A percentile compares a stretch with the other conserved stretches of the same genome.
These are phyloP conservation scores for Aspergillus chevalieri DNA, from an alignment of 2,329 filamentous ascomycete species.

Conservation along the genomic window DNA sequence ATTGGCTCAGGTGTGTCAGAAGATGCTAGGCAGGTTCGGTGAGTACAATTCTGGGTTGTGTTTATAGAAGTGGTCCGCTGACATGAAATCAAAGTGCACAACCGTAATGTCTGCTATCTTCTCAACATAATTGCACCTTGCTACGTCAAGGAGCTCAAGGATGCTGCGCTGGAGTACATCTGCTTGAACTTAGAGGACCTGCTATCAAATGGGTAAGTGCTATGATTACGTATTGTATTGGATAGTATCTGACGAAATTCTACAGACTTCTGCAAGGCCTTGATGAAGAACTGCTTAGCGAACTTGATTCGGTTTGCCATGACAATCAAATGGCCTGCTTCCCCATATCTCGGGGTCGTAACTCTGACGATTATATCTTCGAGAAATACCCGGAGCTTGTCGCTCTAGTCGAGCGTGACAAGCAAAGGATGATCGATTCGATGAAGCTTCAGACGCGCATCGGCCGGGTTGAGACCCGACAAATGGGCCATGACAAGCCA, in stretches of 20 bases:
- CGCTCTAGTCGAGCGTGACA: slow-evolving; percentile 34
- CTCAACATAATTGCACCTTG: slow-evolving; percentile 82
- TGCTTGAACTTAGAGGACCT: slow-evolving; percentile 87
- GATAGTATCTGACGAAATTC: neutral
- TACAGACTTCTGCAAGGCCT: slow-evolving; percentile 69
- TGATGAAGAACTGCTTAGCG: slow-evolving; percentile 72
- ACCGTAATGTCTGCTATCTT: slow-evolving; percentile 76
- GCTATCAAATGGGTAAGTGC: slow-evolving; percentile 69
- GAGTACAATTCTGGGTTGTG: slow-evolving; percentile 7
- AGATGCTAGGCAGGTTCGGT: slow-evolving; percentile 71
- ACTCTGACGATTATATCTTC: slow-evolving; percentile 52
- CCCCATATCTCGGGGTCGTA: slow-evolving; percentile 70
- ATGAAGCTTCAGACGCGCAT: slow-evolving; percentile 63
- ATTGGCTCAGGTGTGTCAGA: slow-evolving; percentile 83
- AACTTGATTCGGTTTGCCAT: slow-evolving; percentile 73
- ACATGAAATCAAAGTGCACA: slow-evolving; percentile 52
- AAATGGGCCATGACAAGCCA: slow-evolving; percentile 61
- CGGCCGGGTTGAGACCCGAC: slow-evolving; percentile 59
- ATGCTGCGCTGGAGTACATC: slow-evolving; percentile 81
- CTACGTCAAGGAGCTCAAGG: slow-evolving; percentile 77
- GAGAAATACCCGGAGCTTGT: slow-evolving; percentile 43
- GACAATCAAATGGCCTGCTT: slow-evolving; percentile 74
- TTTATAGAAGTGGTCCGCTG: slow-evolving; percentile 1
- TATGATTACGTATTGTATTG: neutral
- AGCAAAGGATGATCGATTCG: slow-evolving; percentile 64